phyloP scores from a whole-genome alignment of 2,329 filamentous ascomycete genomes.

The Ophiocordyceps sinensis region DNA sequence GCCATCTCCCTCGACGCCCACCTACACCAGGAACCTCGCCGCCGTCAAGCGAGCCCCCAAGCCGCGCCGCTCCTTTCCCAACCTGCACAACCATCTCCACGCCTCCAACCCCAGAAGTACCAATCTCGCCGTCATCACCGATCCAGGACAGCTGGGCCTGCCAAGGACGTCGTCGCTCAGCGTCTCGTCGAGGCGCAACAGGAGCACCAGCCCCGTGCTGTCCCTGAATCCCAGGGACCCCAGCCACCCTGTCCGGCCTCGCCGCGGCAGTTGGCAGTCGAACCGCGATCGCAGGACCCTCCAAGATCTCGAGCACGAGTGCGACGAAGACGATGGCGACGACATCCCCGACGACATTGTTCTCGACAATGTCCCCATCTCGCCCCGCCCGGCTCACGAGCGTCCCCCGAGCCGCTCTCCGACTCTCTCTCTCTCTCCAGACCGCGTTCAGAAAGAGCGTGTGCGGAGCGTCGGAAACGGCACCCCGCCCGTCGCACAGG shows the following conservation, averaged over 20 bases:
- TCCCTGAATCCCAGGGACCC: conserved; percentile 30
- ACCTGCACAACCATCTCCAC: conserved; percentile 30
- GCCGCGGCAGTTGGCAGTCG: conserved; percentile 60
- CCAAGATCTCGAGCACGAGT: conserved; percentile 61
- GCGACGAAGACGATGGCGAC: conserved; percentile 58
- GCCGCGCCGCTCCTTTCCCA: conserved; percentile 28
- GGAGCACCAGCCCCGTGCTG: conserved; percentile 37
- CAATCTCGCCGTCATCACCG: conserved; percentile 24
- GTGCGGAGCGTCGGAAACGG: conserved; percentile 47
- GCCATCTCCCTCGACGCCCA: conserved; percentile 13
- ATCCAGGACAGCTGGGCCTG: conserved; percentile 16
- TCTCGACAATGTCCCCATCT: conserved; percentile 71
- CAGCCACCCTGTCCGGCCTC: conserved; percentile 22
- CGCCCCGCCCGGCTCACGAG: conserved; percentile 49
- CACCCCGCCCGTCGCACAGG: conserved; percentile 43
- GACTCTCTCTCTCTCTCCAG: conserved; percentile 39
- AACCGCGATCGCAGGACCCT: conserved; percentile 49
- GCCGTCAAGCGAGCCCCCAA: conserved; percentile 13
- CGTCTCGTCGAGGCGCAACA: conserved; percentile 21
- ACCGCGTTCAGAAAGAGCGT: conserved; percentile 34
- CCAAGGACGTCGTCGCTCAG: conserved; percentile 22
- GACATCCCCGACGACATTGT: conserved; percentile 69
- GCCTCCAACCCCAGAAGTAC: conserved; percentile 36
- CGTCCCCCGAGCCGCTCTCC: conserved; percentile 36
- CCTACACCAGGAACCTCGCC: conserved; percentile 15